phyloP scores from a whole-genome alignment of 495 filamentous ascomycete species.

The Lentithecium fluviatile region DNA sequence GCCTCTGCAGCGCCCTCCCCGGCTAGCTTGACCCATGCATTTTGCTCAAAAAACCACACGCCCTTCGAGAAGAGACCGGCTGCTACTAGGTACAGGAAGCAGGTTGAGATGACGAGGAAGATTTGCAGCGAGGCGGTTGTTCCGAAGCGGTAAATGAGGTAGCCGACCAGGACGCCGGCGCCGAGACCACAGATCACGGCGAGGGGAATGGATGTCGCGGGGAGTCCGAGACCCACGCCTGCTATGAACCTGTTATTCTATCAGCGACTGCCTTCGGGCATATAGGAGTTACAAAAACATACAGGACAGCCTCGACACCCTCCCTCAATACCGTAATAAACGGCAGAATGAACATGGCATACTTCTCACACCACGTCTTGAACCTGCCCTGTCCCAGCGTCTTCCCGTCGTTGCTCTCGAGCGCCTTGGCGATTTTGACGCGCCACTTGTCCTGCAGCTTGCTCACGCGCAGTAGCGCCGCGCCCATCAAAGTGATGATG shows the following conservation, averaged over 20 bases:
- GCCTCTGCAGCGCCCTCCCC: slow-evolving; percentile 74
- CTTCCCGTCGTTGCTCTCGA: slow-evolving; percentile 54
- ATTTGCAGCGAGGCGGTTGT: slow-evolving; percentile 67
- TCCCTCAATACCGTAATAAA: slow-evolving; percentile 83
- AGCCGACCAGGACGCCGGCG: slow-evolving; percentile 64
- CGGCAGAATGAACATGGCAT: slow-evolving; percentile 77
- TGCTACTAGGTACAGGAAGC: slow-evolving; percentile 82
- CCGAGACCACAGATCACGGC: slow-evolving; percentile 66
- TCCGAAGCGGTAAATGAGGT: slow-evolving; percentile 70
- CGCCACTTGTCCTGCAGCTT: slow-evolving; percentile 87
- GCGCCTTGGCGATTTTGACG: slow-evolving; percentile 66
- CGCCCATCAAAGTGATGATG: slow-evolving; percentile 78
- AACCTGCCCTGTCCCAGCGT: slow-evolving; percentile 42
- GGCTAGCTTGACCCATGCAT: slow-evolving; percentile 61
- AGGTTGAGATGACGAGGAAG: slow-evolving; percentile 79
- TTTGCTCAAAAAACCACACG: slow-evolving; percentile 69
- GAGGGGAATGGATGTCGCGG: slow-evolving; percentile 70
- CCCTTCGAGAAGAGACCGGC: slow-evolving; percentile 77
- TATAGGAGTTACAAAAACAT: slow-evolving; percentile 22
- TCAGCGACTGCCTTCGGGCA: background rate
- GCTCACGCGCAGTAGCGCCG: slow-evolving; percentile 73
- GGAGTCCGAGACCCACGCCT: slow-evolving; percentile 73
- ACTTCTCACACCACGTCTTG: slow-evolving; percentile 69
- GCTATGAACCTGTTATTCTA: slow-evolving; percentile 66
- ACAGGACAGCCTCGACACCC: slow-evolving; percentile 64